These are phyloP conservation scores for Daldinia childiae DNA, from an alignment of 495 filamentous ascomycete genomes.

Conservation along the genomic window DNA sequence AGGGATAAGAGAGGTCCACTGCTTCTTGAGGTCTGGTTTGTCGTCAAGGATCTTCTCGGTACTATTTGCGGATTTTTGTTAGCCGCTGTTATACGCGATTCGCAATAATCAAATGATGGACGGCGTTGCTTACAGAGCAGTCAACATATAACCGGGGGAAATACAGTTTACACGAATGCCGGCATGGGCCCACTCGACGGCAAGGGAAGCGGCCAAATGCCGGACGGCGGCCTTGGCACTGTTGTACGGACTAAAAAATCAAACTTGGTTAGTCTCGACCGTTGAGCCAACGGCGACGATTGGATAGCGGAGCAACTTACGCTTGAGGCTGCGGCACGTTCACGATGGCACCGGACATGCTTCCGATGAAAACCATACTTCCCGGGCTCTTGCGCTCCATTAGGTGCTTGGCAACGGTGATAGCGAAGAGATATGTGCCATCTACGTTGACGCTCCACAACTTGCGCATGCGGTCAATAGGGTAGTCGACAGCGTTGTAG, in stretches of 20 bases:
- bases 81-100: constrained; percentile 7
- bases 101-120: constrained; percentile 3
- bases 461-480: constrained; percentile 86
- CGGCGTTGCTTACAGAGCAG: constrained; percentile 73
- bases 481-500: constrained; percentile 88
- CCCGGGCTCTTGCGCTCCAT: constrained; percentile 82
- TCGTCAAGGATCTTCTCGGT: constrained; percentile 95
- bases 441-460: constrained; percentile 95
- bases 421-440: constrained; percentile 90
- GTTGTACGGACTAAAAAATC: constrained; percentile 73
- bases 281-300: neutral
- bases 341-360: constrained; percentile 92
- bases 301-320: constrained; percentile 43
- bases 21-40: constrained; percentile 82
- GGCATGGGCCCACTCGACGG: constrained; percentile 87
- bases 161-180: constrained; percentile 93
- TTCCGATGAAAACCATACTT: constrained; percentile 93
- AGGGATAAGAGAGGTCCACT: constrained; percentile 93
- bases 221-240: constrained; percentile 88
- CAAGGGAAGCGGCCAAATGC: constrained; percentile 80
- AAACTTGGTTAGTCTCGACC: constrained; percentile 26
- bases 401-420: constrained; percentile 84
- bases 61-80: constrained; percentile 53
- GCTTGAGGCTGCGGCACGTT: constrained; percentile 95
- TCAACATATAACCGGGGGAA: constrained; percentile 93